Evolutionary conservation across 306 rosid species (phyloP), one percentile per base, ranked within the genome.

Genomic region (Medicago arabica): DNA sequence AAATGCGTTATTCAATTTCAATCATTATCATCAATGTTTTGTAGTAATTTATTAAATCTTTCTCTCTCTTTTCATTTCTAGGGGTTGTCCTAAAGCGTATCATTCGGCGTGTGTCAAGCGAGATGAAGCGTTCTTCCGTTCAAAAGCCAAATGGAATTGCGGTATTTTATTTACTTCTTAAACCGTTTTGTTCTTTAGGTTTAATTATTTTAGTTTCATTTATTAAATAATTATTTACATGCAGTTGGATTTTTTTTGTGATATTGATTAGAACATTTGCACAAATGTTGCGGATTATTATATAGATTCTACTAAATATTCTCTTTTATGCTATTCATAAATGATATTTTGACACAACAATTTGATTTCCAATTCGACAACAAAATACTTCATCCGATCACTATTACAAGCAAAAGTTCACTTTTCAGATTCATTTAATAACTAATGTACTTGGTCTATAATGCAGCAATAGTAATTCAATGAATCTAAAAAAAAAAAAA

Each of bases 51-150:
- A 78, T 23, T 12, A 12, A 7, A 4, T 69, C 1, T 1, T 0
- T 10, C 9, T 59, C 44, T 51, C 67, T 21, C 6, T 7, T 39
- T 58, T 34, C 6, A 0, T 75, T 67, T 73, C 53, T 74, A 96
- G 99, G 91, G 96, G 92, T 38, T 96, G 99, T 62, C 99, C 98
- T 9, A 96, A 96, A 88, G 99, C 99, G 1, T 96, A 96, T 78
- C 99, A 96, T 76, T 97, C 97, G 0, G 60, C 97, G 4, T 96
- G 99, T 85, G 81, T 96, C 76, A 96, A 96, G 86, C 84, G 99
- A 54, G 99, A 96, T 41, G 99, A 96, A 44, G 69, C 92, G 6
- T 96, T 96, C 81, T 96, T 96, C 76, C 89, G 83, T 65, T 92
- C 98, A 19, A 92, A 86, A 82, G 99, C 99, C 51, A 92, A 90